phyloP scores from a whole-genome alignment of 805 yeast species.

The Barnettozyma sp. region DNA sequence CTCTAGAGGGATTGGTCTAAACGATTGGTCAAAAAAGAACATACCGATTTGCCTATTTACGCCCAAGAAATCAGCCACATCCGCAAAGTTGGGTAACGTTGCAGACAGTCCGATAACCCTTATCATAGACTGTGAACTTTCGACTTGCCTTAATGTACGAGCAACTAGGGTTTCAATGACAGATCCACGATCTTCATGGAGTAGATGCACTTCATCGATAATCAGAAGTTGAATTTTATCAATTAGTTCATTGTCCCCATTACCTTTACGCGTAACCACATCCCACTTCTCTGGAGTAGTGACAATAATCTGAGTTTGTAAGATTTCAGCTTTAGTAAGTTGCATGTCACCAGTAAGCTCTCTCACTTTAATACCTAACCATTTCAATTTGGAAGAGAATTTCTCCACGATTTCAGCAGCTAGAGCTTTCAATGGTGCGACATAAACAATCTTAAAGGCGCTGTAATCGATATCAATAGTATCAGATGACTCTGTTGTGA shows the following conservation, averaged over 20 bases:
- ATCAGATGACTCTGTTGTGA: slow-evolving; percentile 46
- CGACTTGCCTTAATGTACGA: slow-evolving; percentile 90
- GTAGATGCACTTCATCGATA: slow-evolving; percentile 92
- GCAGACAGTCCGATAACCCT: slow-evolving; percentile 93
- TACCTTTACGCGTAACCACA: slow-evolving; percentile 90
- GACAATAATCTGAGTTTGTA: slow-evolving; percentile 79
- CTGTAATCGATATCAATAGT: slow-evolving; percentile 64
- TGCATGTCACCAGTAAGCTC: slow-evolving; percentile 97
- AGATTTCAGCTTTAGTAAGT: slow-evolving; percentile 69
- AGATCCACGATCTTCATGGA: slow-evolving; percentile 97
- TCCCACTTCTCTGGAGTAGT: slow-evolving; percentile 98
- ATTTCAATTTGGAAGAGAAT: slow-evolving; percentile 63
- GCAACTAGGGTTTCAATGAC: slow-evolving; percentile 95
- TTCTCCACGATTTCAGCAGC: slow-evolving; percentile 97
- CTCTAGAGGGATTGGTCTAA: slow-evolving; percentile 88
- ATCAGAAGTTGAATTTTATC: slow-evolving; percentile 79
- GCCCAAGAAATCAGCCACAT: slow-evolving; percentile 91
- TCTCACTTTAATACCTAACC: slow-evolving; percentile 82
- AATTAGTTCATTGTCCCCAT: slow-evolving; percentile 80
- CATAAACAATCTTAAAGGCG: slow-evolving; percentile 85
- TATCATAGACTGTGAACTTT: slow-evolving; percentile 87
- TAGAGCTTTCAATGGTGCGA: slow-evolving; percentile 87
- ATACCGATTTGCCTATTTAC: slow-evolving; percentile 87
- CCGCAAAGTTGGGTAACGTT: slow-evolving; percentile 83
- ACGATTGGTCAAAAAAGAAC: slow-evolving; percentile 90